Evolutionary conservation across 148 eudicot species (phyloP), one percentile per base, ranked within the genome.

Genomic region (Nepenthes mirabilis): DNA sequence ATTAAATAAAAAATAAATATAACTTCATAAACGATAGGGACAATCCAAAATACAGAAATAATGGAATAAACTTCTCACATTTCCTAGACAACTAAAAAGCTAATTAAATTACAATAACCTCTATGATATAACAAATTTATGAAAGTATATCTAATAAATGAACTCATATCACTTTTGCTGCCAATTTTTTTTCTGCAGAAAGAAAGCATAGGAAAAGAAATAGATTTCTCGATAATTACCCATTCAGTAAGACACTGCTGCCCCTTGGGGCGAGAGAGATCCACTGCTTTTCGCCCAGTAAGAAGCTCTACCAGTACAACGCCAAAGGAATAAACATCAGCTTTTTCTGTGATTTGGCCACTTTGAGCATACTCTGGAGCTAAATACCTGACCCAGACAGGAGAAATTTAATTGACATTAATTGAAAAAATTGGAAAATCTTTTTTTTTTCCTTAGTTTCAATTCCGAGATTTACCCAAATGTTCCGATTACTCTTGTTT

Each of bases 281-380:
- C 91, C 33, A 82, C 85, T 33, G 91, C 91, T 72, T 85, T 85
- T 59, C 91, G 64, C 11, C 91, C 91, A 1, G 87, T 85, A 14
- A 85, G 72, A 37, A 85, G 72, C 70, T 85, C 91, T n/a, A 85
- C 83, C 58, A 85, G 67, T 14, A 85, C 91, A 37, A 85, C 87
- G 9, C 91, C 91, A 54, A 85, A 85, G 11, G 87, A 82, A 63
- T 85, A 85, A 14, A 85, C 91, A 62, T 85, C 91, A 7, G 87
- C 87, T 62, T 85, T 85, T 61, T 85, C 91, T 1, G 91, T 82
- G 73, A 85, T 85, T 54, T 85, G 87, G 11, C 91, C 91, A 64
- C 85, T 85, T 70, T 85, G 87, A 58, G 87, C 91, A 64, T 82
- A 85, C 75, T 85, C 87, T 14, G 91, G 91, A 61, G 91, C 87